phyloP scores from a whole-genome alignment of 345 rosid genomes.

The Anacardium occidentale region DNA sequence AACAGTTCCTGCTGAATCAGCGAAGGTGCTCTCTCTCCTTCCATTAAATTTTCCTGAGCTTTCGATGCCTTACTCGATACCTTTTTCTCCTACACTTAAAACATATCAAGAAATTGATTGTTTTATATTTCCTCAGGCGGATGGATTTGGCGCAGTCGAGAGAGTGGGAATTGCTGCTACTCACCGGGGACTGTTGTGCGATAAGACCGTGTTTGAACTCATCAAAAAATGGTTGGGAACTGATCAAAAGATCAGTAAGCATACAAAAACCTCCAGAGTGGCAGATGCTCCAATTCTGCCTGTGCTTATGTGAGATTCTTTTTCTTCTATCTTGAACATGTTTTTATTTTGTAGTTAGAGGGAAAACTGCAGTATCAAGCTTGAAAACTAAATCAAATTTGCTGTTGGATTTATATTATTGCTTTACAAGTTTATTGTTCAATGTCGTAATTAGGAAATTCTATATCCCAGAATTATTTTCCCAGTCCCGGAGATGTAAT shows the following conservation, averaged over 20 bases:
- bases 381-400: no score
- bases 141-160: constrained; percentile 57
- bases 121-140: constrained; percentile 44
- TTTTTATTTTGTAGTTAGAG: no score
- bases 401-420: no score
- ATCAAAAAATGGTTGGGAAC: constrained; percentile 70
- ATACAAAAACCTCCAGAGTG: constrained; percentile 42
- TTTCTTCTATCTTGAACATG: no score
- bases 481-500: no score
- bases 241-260: constrained; percentile 38
- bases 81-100: background rate
- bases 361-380: no score
- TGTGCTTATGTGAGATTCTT: no score
- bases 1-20: constrained; percentile 89
- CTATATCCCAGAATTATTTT: no score
- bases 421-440: no score
- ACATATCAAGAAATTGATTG: background rate
- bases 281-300: constrained; percentile 25
- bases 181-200: constrained; percentile 61
- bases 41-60: constrained; percentile 9
- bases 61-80: background rate
- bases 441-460: no score
- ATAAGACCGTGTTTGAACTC: constrained; percentile 50
- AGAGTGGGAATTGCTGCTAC: constrained; percentile 59
- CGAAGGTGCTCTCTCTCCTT: constrained; percentile 43